Percentiles rank a stretch among this genome's conserved stretches.
Evolutionary conservation across 2,329 filamentous ascomycete species (phyloP).

Genomic region (Exophiala lecanii-corni): DNA sequence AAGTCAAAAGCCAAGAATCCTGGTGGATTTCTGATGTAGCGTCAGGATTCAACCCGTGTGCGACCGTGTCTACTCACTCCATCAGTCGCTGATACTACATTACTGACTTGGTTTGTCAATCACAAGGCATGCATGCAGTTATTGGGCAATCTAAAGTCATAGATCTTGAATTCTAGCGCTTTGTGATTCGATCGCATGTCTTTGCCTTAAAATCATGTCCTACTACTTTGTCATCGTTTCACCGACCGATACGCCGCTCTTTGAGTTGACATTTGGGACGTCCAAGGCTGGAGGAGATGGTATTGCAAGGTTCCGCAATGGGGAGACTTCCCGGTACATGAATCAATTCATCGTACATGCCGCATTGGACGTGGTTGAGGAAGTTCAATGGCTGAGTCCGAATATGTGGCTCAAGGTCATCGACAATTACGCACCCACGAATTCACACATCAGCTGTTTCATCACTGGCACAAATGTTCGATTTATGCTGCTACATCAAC

Average conservation of each 20-base stretch:
- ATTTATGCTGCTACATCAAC: constrained; percentile 90
- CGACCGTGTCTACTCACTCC: too few species aligned
- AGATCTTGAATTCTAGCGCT: too few species aligned
- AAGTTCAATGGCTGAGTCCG: constrained; percentile 86
- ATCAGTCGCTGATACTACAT: too few species aligned
- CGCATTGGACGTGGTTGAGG: constrained; percentile 89
- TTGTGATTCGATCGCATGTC: neutral
- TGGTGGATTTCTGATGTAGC: too few species aligned
- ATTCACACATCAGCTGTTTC: constrained; percentile 92
- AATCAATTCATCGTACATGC: constrained; percentile 98
- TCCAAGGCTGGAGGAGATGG: constrained; percentile 95
- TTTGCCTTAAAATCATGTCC: constrained; percentile 63
- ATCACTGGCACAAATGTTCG: constrained; percentile 88
- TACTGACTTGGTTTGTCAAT: too few species aligned
- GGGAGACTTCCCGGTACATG: constrained; percentile 79
- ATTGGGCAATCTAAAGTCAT: too few species aligned
- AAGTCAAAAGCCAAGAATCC: too few species aligned
- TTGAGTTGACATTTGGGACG: constrained; percentile 95
- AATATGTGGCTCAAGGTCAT: constrained; percentile 95
- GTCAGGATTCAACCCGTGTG: too few species aligned
- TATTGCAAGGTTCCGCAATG: constrained; percentile 69
- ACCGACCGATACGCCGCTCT: constrained; percentile 90
- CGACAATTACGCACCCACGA: constrained; percentile 79
- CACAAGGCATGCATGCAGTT: too few species aligned
- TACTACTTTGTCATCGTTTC: constrained; percentile 98